Base-by-base conservation (phyloP, 345 rosid species). In the Psidium guajava region DNA sequence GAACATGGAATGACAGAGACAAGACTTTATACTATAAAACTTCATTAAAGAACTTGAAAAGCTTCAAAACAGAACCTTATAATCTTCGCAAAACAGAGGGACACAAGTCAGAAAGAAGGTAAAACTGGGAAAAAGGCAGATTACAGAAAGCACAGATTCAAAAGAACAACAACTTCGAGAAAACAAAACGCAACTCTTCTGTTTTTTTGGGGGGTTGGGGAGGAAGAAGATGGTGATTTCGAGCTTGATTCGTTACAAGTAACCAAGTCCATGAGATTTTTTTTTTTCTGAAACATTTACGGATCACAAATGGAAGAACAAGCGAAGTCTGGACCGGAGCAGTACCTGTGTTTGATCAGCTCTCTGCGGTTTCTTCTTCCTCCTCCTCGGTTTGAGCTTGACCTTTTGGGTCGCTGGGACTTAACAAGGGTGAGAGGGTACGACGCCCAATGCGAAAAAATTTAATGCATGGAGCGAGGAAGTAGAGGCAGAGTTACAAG, bases 201-300 rank as follows among this genome's bases (percentile, higher is more conserved):
- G n/a, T n/a, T n/a, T n/a, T n/a, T n/a, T n/a, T n/a, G n/a, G n/a
- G n/a, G n/a, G n/a, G n/a, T n/a, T n/a, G n/a, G n/a, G n/a, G n/a
- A n/a, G n/a, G n/a, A n/a, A n/a, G n/a, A n/a, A n/a, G 74, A 61
- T 6, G 40, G 14, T 10, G 21, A 28, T 40, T 28, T 28, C 21
- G 8, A 3, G 74, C 74, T 16, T 28, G 74, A 61, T 12, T 36
- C 21, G 13, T n/a, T 0, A 18, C 32, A 59, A 58, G 36, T n/a
- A 58, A n/a, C 64, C 64, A 12, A 12, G 27, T 27, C 61, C 61
- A 36, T 11, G 61, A 11, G n/a, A 8, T 3, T 8, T 22, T 9
- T 20, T 20, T n/a, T n/a, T n/a, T n/a, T n/a, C 8, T 18, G 7
- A 0, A 4, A 56, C 32, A 25, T 58, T 0, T 12, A 58, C 27